Evolutionary conservation across 169 alveolate species (phyloP).

Genomic region (Cryptosporidium felis): DNA sequence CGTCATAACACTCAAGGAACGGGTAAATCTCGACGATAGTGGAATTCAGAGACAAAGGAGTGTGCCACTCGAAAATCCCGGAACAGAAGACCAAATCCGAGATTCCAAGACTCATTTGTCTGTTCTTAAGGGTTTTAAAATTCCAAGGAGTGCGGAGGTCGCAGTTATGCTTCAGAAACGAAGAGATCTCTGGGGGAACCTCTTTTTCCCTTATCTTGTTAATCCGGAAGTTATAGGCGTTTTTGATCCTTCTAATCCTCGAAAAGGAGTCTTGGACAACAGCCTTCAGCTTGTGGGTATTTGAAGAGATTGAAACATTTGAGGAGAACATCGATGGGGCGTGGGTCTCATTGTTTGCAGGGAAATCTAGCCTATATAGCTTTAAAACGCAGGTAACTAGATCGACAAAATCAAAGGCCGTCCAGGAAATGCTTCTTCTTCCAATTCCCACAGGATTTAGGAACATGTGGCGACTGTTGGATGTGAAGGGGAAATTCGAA

Average conservation of each 20-base stretch:
- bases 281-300: conserved; percentile 14
- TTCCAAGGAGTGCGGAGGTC: background rate
- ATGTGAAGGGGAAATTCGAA: conserved; percentile 36
- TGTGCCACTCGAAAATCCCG: conserved; percentile 55
- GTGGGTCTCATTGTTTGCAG: conserved; percentile 10
- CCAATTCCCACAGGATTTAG: conserved; percentile 63
- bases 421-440: conserved; percentile 46
- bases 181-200: background rate
- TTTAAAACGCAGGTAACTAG: conserved; percentile 35
- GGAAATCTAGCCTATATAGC: conserved; percentile 34
- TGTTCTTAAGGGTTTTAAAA: background rate
- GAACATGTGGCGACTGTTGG: conserved; percentile 41
- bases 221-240: background rate
- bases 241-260: conserved; percentile 1
- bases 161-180: conserved; percentile 22
- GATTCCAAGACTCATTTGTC: conserved; percentile 20
- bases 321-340: conserved; percentile 27
- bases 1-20: conserved; percentile 31
- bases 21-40: conserved; percentile 52
- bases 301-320: conserved; percentile 43
- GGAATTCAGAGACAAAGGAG: conserved; percentile 32
- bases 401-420: conserved; percentile 56
- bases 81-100: conserved; percentile 22
- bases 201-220: background rate
- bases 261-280: background rate